Evolutionary conservation across 352 stramenopile genomes (phyloP), one percentile per base, ranked within the genome.

Genomic region (Phytophthora rubi): DNA sequence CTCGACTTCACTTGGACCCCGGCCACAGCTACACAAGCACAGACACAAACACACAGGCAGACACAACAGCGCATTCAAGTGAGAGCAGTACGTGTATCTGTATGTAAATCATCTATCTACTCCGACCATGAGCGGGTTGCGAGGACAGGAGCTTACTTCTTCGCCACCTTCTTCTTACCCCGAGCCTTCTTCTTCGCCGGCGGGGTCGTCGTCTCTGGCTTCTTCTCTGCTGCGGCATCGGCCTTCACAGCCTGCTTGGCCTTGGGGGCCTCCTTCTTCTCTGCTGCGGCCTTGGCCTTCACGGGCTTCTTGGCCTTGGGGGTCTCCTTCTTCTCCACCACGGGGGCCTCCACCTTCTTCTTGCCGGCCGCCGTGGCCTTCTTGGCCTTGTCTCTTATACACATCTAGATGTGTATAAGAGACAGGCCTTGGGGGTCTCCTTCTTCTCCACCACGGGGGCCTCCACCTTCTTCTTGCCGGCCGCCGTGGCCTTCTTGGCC

Each of bases 91-190:
- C 56, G 65, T 75, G 71, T 73, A 75, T 76, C 57, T 73, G 52
- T 75, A 56, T 75, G 58, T 49, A 73, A 68, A 79, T 79, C 62
- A 73, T 76, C 62, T 79, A 76, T 79, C 62, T 68, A 76, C 59
- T 70, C 66, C 33, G 45, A 26, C 28, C 65, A 54, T 18, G 32
- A 69, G 32, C 47, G 51, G 39, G 35, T 52, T 49, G 39, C 32
- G 39, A 21, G 54, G 42, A 48, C 57, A 74, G 51, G 26, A 59
- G 42, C 33, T 71, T 70, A 76, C 58, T 76, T 77, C 65, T 73
- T 78, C n/a, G 62, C 33, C 35, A 71, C 64, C 66, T 71, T 73
- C 62, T 70, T 72, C 67, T 75, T 75, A 21, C 32, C 51, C 42
- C 58, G 60, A 30, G 45, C 55, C 37, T 79, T 70, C 56, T 74